A percentile compares a stretch with the other conserved stretches of the same genome.
phyloP scores from a whole-genome alignment of 257 asterid species.

The Nicotiana tabacum region DNA sequence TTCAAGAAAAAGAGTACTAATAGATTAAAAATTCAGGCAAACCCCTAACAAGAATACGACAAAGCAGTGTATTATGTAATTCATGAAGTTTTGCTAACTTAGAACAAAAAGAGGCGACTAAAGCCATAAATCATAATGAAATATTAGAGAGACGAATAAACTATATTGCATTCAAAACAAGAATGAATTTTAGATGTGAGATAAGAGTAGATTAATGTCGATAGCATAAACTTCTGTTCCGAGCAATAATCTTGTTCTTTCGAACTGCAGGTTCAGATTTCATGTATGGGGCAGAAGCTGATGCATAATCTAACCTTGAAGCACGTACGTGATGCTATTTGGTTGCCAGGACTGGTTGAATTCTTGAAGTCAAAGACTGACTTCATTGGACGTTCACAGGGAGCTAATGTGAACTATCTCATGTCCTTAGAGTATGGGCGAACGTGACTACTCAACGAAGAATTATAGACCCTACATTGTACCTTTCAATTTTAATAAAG shows the following conservation, averaged over 20 bases:
- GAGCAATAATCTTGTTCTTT: neutral
- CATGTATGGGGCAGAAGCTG: slow-evolving; percentile 26
- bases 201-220: no score
- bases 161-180: no score
- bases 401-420: neutral
- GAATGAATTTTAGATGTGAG: no score
- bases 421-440: slow-evolving; percentile 17
- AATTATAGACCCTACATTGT: neutral
- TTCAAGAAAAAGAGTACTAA: no score
- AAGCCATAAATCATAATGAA: no score
- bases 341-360: slow-evolving; percentile 18
- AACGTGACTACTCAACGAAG: neutral
- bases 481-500: neutral
- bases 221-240: neutral
- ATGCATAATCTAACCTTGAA: slow-evolving; percentile 10
- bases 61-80: no score
- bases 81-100: no score
- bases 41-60: no score
- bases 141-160: no score
- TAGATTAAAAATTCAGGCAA: no score
- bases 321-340: slow-evolving; percentile 18
- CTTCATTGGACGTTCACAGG: neutral
- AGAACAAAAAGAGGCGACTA: no score
- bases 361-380: neutral
- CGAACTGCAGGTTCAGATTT: slow-evolving; percentile 18